Evolutionary conservation across 2,329 filamentous ascomycete species (phyloP).

Genomic region (Monilinia vaccinii-corymbosi): DNA sequence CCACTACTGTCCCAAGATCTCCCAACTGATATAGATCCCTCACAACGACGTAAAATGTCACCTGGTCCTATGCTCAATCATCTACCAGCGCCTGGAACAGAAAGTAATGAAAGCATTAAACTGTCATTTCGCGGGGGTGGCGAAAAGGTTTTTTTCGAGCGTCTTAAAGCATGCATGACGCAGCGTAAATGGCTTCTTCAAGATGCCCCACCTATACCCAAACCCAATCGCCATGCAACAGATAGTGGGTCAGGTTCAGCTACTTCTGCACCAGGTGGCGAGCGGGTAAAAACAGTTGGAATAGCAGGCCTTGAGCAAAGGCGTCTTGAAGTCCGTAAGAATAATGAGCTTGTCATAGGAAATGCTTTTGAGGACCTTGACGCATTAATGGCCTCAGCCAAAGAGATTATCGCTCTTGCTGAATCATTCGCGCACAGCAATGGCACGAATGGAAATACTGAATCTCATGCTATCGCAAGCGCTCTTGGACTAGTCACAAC

Average conservation of each 20-base stretch:
- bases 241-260: conserved; percentile 31
- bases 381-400: conserved; percentile 93
- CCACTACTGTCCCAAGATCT: conserved; percentile 52
- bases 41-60: conserved; percentile 54
- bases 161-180: conserved; percentile 76
- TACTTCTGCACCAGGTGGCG: conserved; percentile 27
- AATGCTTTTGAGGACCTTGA: conserved; percentile 94
- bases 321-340: conserved; percentile 75
- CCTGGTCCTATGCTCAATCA: conserved; percentile 59
- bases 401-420: conserved; percentile 88
- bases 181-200: conserved; percentile 95
- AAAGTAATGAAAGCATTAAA: conserved; percentile 70
- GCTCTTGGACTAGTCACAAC: conserved; percentile 87
- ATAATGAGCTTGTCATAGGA: conserved; percentile 88
- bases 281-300: conserved; percentile 58
- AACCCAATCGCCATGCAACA: conserved; percentile 35
- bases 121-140: conserved; percentile 85
- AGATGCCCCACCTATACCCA: conserved; percentile 79
- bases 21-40: conserved; percentile 34
- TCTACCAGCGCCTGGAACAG: conserved; percentile 32
- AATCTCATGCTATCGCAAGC: conserved; percentile 65
- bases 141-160: conserved; percentile 81
- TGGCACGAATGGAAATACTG: conserved; percentile 50
- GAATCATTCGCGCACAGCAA: conserved; percentile 66
- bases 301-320: conserved; percentile 89